These are phyloP conservation scores for Sporothrix protearum DNA, from an alignment of 2,329 filamentous ascomycete genomes.

Conservation along the genomic window DNA sequence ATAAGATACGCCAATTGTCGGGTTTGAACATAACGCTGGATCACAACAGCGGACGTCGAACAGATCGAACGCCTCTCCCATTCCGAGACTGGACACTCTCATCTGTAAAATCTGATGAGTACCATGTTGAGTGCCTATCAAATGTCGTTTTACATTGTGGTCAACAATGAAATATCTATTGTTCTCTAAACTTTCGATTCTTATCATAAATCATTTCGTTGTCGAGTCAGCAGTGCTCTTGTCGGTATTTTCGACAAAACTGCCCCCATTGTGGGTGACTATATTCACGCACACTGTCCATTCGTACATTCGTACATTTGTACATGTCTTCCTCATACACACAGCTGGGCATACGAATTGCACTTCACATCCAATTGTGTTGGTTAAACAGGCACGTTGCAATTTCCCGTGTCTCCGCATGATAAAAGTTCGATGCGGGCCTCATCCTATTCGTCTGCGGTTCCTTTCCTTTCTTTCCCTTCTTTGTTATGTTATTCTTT, in stretches of 20 bases:
- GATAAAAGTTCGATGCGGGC: constrained; percentile 3
- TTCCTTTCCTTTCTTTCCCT: not conserved
- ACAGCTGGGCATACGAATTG: too few species aligned
- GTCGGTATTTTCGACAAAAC: not conserved
- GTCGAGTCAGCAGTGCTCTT: not conserved
- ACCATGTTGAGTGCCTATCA: not conserved
- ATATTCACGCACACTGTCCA: constrained; percentile 1
- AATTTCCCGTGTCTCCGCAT: not conserved
- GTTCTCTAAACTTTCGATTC: not conserved
- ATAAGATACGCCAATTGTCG: too few species aligned
- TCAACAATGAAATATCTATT: not conserved
- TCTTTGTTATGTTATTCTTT: not conserved
- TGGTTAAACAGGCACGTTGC: not conserved
- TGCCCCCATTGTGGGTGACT: not conserved
- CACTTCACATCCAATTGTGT: not conserved
- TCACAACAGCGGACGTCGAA: not conserved
- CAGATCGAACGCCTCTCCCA: not conserved
- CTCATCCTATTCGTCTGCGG: not conserved
- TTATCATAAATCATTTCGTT: not conserved
- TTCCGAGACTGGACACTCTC: not conserved
- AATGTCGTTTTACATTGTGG: not conserved
- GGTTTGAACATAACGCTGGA: not conserved
- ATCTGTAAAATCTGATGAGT: not conserved
- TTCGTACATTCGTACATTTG: not conserved
- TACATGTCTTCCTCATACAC: too few species aligned